Base-by-base conservation (phyloP, 2,329 filamentous ascomycete genomes). In the Volutella citrinella region DNA sequence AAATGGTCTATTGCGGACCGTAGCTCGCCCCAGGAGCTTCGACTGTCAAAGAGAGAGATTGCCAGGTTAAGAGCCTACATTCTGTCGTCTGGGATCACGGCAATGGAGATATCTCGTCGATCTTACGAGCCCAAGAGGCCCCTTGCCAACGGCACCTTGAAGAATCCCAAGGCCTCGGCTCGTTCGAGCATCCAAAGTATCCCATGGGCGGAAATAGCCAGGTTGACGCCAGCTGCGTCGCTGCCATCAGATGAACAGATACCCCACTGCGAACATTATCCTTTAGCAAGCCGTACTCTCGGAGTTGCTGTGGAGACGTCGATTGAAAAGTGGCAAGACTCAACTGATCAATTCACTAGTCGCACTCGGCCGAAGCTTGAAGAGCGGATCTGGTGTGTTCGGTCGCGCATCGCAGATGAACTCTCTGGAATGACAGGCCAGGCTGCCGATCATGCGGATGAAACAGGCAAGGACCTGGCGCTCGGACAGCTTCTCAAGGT, bases 51-150 rank as follows among this genome's bases (percentile, higher is more conserved):
- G 49, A 77, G 78, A n/a, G 91, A 96, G 49, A 75, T 95, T 33
- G 84, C 85, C 12, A 81, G 88, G n/a, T 73, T 90, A 4, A 76
- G 80, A 37, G 78, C 87, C 1, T 70, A 94, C 8, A 76, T 95
- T 24, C 69, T 95, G 15, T 85, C 82, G 43, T 87, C 88, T 0
- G 90, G 89, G n/a, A 82, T 96, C 54, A 95, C 94, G 63, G 90
- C 91, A 1, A 81, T 81, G 52, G 87, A 93, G 54, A 86, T 96
- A 34, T 72, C 73, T 18, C 75, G 80, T 5, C 77, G 83, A 28
- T 80, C 84, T 5, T 64, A 81, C 27, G 68, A 70, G 21, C 55
- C 59, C 9, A 62, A 61, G 30, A 56, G 61, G 13, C 57, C 69
- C 1, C 60, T 64, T 18, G 33, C 37, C 33, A 38, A 46, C 3